Percentiles rank a stretch among this genome's conserved stretches.
Evolutionary conservation across 768 basidiomycete species (phyloP).

Genomic region (Lentinus tigrinus): DNA sequence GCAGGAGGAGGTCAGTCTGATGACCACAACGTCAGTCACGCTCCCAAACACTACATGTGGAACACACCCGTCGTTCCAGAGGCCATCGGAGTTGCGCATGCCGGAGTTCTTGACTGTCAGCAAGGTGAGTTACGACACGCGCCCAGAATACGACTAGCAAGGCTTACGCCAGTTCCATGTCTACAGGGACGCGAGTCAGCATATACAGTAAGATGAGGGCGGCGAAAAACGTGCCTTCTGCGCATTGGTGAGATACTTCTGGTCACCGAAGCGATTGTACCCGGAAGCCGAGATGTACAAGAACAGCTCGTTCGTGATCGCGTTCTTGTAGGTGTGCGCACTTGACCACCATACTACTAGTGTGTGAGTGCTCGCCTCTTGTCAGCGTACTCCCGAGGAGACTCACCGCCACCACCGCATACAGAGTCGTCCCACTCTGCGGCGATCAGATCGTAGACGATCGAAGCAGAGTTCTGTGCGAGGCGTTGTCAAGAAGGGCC

Average conservation of each 20-base stretch:
- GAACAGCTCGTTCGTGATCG: slow-evolving; percentile 61
- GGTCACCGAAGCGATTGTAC: slow-evolving; percentile 38
- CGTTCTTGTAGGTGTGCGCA: slow-evolving; percentile 56
- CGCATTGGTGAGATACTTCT: slow-evolving; percentile 48
- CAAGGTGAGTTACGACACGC: background rate
- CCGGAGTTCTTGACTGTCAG: slow-evolving; percentile 40
- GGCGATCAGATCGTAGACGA: slow-evolving; percentile 51
- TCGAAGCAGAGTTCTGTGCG: slow-evolving; percentile 44
- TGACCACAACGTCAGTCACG: background rate
- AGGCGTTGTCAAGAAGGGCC: background rate
- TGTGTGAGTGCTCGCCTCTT: background rate
- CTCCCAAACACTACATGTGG: background rate
- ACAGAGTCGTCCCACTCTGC: slow-evolving; percentile 46
- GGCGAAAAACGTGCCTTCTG: slow-evolving; percentile 38
- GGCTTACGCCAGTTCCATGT: slow-evolving; percentile 29
- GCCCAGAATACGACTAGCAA: background rate
- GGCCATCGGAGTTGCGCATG: slow-evolving; percentile 44
- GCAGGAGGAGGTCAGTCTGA: background rate
- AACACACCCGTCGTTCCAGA: slow-evolving; percentile 45
- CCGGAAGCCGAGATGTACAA: slow-evolving; percentile 49
- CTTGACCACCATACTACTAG: slow-evolving; percentile 55
- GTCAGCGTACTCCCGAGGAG: background rate
- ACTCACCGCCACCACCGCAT: slow-evolving; percentile 51
- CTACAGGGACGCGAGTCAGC: slow-evolving; percentile 14
- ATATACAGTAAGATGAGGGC: slow-evolving; percentile 23